Evolutionary conservation across 1,284 basidiomycete species (phyloP), one percentile per base, ranked within the genome.

Genomic region (Sporisorium exsertum): DNA sequence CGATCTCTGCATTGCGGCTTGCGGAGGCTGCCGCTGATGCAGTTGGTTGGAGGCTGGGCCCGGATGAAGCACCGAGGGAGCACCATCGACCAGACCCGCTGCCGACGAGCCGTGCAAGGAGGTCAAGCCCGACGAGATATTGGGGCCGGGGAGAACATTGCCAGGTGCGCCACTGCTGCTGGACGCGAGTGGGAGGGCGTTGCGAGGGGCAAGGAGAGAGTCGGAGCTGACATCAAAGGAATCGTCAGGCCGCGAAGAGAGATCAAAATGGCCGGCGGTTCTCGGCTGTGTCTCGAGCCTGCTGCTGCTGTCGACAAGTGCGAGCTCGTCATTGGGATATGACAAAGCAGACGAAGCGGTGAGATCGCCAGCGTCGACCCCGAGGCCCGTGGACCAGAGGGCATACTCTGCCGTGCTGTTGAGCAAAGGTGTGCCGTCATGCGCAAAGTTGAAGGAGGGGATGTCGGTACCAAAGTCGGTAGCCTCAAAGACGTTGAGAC

Each of bases 401-500:
- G 63, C 65, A 51, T 71, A 70, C 22, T 64, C 68, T 26, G 55
- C 54, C 1, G 63, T n/a, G 22, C 32, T 53, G 16, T 72, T 66
- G 26, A 78, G 63, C 13, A 72, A 5, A 3, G 72, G 64, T 4
- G 64, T 72, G 35, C 64, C 66, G 32, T 72, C 64, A 3, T 67
- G 50, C 29, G 63, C 68, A 50, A 71, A 72, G n/a, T 58, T 58
- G 26, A 73, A 63, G 16, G 62, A 54, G 16, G 69, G 64, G 20
- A 72, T 63, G 27, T 67, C 72, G 29, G 51, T 40, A 20, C 45
- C 57, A 16, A 67, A 71, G 33, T 71, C 59, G 20, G 61, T 58
- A 2, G 73, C 71, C 26, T 78, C 81, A 35, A 81, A 81, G 37
- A 84, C 82, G 43, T 81, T 84, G 32, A 80, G 53, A 40, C 79